These are phyloP conservation scores for Oryza officinalis DNA, from an alignment of 176 grass and related monocot genomes.

Conservation along the genomic window DNA sequence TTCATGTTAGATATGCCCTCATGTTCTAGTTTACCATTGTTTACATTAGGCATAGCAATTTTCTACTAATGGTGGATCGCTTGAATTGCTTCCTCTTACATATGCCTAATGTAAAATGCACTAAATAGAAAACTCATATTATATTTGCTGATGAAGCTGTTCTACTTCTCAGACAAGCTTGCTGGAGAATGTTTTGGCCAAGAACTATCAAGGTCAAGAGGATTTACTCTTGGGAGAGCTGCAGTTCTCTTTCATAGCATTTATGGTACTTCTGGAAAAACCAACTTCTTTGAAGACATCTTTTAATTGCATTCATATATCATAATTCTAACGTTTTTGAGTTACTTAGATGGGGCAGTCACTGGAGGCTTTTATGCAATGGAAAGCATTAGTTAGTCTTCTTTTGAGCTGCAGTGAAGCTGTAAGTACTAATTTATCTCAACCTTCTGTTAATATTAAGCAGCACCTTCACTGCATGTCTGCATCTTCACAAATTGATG, in stretches of 20 bases:
- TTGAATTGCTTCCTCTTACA: background rate
- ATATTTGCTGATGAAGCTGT: slow-evolving; percentile 34
- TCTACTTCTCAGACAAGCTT: slow-evolving; percentile 67
- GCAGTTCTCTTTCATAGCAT: slow-evolving; percentile 84
- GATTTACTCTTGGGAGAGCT: slow-evolving; percentile 82
- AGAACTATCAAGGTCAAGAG: slow-evolving; percentile 68
- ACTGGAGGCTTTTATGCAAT: slow-evolving; percentile 84
- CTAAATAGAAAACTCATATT: background rate
- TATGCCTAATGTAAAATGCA: background rate
- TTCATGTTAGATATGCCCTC: too few relatives aligned
- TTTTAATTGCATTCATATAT: background rate
- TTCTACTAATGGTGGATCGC: background rate
- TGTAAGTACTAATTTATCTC: slow-evolving; percentile 54
- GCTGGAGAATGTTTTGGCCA: slow-evolving; percentile 67
- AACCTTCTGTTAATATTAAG: background rate
- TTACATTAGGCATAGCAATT: slow-evolving; percentile 9
- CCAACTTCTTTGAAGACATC: background rate
- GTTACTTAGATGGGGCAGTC: slow-evolving; percentile 82
- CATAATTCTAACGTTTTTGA: slow-evolving; percentile 25
- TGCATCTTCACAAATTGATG: background rate
- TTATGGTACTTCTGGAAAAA: slow-evolving; percentile 67
- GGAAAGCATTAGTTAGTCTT: slow-evolving; percentile 86
- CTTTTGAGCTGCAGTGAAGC: slow-evolving; percentile 82
- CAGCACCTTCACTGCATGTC: background rate
- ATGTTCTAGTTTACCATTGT: slow-evolving; percentile 2